Evolutionary conservation across 2,329 filamentous ascomycete genomes (phyloP).

Genomic region (Huntiella abstrusa): DNA sequence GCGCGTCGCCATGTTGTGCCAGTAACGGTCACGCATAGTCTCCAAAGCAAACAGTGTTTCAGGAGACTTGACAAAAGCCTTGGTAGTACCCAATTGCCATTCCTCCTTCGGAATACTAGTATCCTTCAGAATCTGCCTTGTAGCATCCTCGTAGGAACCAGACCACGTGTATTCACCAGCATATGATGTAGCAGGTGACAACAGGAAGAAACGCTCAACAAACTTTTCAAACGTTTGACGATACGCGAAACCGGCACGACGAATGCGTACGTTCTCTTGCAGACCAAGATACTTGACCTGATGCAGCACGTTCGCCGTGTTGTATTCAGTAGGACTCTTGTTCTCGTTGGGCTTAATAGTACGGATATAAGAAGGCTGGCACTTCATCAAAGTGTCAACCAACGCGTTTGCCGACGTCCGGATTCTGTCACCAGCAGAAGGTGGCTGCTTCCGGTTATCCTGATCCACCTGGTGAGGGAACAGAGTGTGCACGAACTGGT

Average conservation of each 20-base stretch:
- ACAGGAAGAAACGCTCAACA: constrained; percentile 85
- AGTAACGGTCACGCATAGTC: constrained; percentile 94
- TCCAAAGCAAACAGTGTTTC: constrained; percentile 93
- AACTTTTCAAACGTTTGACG: constrained; percentile 97
- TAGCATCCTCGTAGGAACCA: constrained; percentile 70
- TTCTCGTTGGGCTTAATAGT: constrained; percentile 99
- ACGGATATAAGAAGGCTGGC: constrained; percentile 90
- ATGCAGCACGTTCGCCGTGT: constrained; percentile 78
- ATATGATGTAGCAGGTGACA: constrained; percentile 88
- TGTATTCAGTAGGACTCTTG: constrained; percentile 88
- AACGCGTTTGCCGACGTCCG: constrained; percentile 86
- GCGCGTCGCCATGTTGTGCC: constrained; percentile 98
- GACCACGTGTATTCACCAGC: constrained; percentile 95
- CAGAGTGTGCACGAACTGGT: constrained; percentile 67
- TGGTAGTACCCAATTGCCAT: constrained; percentile 91
- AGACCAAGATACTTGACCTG: constrained; percentile 98
- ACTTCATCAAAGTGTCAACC: constrained; percentile 91
- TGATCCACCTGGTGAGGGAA: constrained; percentile 91
- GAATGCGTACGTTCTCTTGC: constrained; percentile 97
- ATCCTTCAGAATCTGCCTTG: constrained; percentile 85
- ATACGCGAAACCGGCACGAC: constrained; percentile 89
- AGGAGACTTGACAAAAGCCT: constrained; percentile 95
- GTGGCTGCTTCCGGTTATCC: constrained; percentile 84
- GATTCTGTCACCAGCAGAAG: constrained; percentile 91
- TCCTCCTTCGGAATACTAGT: constrained; percentile 90